Evolutionary conservation across 805 yeast genomes (phyloP).

Genomic region (Kodamaea neixiangensis): DNA sequence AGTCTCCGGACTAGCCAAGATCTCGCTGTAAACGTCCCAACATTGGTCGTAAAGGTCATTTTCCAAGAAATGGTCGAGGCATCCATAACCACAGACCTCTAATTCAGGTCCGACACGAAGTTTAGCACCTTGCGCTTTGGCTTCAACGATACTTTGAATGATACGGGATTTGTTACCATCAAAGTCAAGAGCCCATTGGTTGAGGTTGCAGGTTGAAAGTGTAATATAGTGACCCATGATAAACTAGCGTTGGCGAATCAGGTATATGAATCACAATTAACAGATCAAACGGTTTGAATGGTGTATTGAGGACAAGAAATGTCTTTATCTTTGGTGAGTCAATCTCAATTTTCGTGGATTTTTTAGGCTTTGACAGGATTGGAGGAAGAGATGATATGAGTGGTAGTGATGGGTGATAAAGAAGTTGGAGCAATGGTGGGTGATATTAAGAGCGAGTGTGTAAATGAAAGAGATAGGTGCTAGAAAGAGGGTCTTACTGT

Average conservation of each 20-base stretch:
- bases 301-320: background rate
- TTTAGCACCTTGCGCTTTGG: slow-evolving; percentile 73
- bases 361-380: background rate
- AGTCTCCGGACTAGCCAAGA: slow-evolving; percentile 66
- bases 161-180: slow-evolving; percentile 96
- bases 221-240: slow-evolving; percentile 86
- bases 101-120: slow-evolving; percentile 96
- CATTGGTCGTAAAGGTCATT: slow-evolving; percentile 85
- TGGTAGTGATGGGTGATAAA: background rate
- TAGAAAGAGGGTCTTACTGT: too few relatives aligned
- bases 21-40: slow-evolving; percentile 91
- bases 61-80: slow-evolving; percentile 91
- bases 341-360: background rate
- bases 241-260: background rate
- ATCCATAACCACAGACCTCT: slow-evolving; percentile 93
- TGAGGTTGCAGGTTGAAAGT: slow-evolving; percentile 88
- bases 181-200: slow-evolving; percentile 98
- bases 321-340: background rate
- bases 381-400: background rate
- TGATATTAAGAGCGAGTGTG: too few relatives aligned
- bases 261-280: background rate
- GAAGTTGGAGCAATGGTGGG: background rate
- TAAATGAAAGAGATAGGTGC: too few relatives aligned
- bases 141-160: slow-evolving; percentile 71
- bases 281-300: background rate